Conservation (phyloP, 2,329 filamentous ascomycete genomes). For the Drechslera avenae region DNA sequence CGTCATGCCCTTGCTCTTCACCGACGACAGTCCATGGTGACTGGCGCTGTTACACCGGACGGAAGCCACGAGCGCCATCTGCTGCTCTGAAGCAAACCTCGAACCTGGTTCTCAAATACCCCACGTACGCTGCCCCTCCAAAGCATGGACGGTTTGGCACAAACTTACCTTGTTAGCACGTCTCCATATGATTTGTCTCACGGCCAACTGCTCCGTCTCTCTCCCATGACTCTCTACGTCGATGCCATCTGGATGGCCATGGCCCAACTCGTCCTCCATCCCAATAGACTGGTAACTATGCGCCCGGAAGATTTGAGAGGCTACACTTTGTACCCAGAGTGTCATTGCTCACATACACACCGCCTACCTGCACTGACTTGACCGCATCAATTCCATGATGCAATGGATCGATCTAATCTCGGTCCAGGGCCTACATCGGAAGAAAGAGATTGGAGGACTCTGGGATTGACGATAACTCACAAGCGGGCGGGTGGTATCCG, state of each 20-base stretch:
- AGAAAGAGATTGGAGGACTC: slow-evolving; percentile 16
- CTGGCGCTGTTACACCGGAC: slow-evolving; percentile 36
- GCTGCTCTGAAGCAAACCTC: slow-evolving; percentile 29
- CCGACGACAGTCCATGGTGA: slow-evolving; percentile 17
- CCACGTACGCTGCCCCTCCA: slow-evolving; percentile 16
- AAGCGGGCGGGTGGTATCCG: slow-evolving; percentile 30
- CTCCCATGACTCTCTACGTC: background rate
- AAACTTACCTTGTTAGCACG: background rate
- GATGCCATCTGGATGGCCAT: background rate
- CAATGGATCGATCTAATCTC: slow-evolving; percentile 12
- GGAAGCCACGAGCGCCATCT: slow-evolving; percentile 39
- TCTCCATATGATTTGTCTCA: background rate
- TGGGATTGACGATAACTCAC: slow-evolving; percentile 35
- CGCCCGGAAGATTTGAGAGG: background rate
- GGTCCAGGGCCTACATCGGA: slow-evolving; percentile 14
- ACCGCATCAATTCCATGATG: slow-evolving; percentile 10
- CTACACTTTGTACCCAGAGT: background rate
- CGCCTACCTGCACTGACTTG: slow-evolving; percentile 10
- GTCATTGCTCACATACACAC: slow-evolving; percentile 2
- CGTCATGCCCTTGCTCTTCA: slow-evolving; percentile 12
- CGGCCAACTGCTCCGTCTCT: background rate
- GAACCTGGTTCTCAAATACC: slow-evolving; percentile 25
- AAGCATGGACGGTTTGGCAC: background rate
- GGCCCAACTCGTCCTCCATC: background rate
- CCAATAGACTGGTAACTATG: background rate